Evolutionary conservation across 371 early-diverging fungal species (phyloP).

Genomic region (Saksenaea vasiformis): DNA sequence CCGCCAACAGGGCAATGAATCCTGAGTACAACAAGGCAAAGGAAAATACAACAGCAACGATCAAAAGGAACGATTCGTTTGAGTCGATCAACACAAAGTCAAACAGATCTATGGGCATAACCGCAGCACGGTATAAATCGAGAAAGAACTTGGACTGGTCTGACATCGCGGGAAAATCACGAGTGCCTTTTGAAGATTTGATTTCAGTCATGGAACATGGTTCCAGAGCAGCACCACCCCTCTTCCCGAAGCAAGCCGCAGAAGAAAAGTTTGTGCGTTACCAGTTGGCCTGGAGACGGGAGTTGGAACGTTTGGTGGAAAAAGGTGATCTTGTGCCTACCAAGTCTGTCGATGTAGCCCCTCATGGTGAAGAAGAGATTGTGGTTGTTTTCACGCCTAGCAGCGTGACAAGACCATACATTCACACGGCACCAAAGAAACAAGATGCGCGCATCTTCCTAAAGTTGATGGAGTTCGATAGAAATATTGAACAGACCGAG

Average conservation of each 20-base stretch:
- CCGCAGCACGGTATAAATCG: slow-evolving; percentile 48
- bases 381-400: slow-evolving; percentile 80
- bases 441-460: slow-evolving; percentile 81
- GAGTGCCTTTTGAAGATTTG: slow-evolving; percentile 63
- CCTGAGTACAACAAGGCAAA: not conserved
- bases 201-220: slow-evolving; percentile 65
- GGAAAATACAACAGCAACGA: not conserved
- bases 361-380: slow-evolving; percentile 69
- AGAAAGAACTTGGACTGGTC: slow-evolving; percentile 47
- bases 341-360: slow-evolving; percentile 66
- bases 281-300: slow-evolving; percentile 73
- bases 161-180: slow-evolving; percentile 49
- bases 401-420: slow-evolving; percentile 51
- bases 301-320: slow-evolving; percentile 73
- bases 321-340: slow-evolving; percentile 73
- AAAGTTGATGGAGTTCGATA: slow-evolving; percentile 79
- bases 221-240: slow-evolving; percentile 63
- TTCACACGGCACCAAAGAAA: slow-evolving; percentile 79
- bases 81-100: slow-evolving; percentile 24
- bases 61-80: not conserved
- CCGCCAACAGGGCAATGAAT: not conserved
- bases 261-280: slow-evolving; percentile 87
- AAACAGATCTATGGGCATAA: slow-evolving; percentile 43
- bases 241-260: slow-evolving; percentile 72
- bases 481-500: slow-evolving; percentile 67